Percentiles rank a stretch among this genome's conserved stretches.
phyloP scores from a whole-genome alignment of 1,139 yeast genomes.

The Kodamaea fungicola region DNA sequence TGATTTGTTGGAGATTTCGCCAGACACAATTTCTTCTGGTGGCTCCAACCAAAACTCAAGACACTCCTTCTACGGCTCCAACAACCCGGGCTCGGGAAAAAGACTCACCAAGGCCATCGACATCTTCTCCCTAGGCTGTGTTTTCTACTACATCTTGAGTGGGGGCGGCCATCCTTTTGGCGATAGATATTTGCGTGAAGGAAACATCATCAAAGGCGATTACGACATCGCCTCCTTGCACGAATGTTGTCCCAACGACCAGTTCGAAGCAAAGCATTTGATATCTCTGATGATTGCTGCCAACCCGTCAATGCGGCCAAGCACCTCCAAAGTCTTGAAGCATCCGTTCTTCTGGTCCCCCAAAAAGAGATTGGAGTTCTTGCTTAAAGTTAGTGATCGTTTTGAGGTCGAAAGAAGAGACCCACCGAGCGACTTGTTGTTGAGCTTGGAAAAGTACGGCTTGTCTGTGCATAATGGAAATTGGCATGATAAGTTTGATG shows the following conservation, averaged over 20 bases:
- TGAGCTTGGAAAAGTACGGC: slow-evolving; percentile 58
- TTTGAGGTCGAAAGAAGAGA: slow-evolving; percentile 86
- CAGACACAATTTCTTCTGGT: slow-evolving; percentile 38
- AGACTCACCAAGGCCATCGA: slow-evolving; percentile 89
- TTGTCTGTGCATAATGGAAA: slow-evolving; percentile 58
- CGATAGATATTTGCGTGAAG: slow-evolving; percentile 80
- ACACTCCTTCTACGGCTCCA: slow-evolving; percentile 5
- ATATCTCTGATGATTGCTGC: slow-evolving; percentile 66
- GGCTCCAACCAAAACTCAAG: slow-evolving; percentile 17
- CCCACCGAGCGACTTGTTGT: slow-evolving; percentile 70
- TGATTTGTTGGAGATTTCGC: slow-evolving; percentile 39
- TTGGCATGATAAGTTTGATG: slow-evolving; percentile 78
- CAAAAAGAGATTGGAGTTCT: slow-evolving; percentile 75
- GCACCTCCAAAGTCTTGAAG: slow-evolving; percentile 58
- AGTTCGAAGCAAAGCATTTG: slow-evolving; percentile 68
- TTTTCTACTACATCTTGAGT: slow-evolving; percentile 80
- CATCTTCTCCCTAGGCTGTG: slow-evolving; percentile 92
- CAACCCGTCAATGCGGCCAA: slow-evolving; percentile 73
- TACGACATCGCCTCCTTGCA: slow-evolving; percentile 49
- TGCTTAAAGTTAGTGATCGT: slow-evolving; percentile 84
- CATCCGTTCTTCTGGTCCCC: slow-evolving; percentile 90
- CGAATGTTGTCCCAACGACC: slow-evolving; percentile 40
- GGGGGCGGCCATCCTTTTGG: slow-evolving; percentile 95
- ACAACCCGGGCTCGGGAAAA: slow-evolving; percentile 30
- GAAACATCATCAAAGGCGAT: slow-evolving; percentile 77